phyloP scores from a whole-genome alignment of 2,329 filamentous ascomycete genomes.

The Colletotrichum musicola region DNA sequence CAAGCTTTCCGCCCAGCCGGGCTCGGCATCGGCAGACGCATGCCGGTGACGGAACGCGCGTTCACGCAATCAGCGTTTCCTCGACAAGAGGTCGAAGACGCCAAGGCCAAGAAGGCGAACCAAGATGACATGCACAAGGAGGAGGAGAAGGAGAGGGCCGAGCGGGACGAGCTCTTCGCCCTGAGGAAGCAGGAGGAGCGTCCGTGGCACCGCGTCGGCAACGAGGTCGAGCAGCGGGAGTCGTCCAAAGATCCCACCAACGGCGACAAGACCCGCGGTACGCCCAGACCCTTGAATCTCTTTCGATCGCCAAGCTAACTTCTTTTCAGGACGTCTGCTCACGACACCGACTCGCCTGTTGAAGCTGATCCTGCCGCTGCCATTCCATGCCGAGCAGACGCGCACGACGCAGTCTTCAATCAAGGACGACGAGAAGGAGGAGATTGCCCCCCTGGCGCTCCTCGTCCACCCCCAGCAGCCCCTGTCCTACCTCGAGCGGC shows the following conservation, averaged over 20 bases:
- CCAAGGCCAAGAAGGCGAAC: constrained; percentile 47
- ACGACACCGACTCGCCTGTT: constrained; percentile 85
- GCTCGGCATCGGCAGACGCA: constrained; percentile 26
- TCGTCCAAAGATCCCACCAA: constrained; percentile 44
- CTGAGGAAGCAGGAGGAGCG: constrained; percentile 70
- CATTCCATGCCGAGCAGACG: constrained; percentile 46
- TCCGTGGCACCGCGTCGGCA: constrained; percentile 76
- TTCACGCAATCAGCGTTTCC: constrained; percentile 16
- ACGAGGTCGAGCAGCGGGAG: constrained; percentile 56
- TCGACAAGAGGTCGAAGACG: constrained; percentile 31
- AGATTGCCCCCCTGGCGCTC: constrained; percentile 85
- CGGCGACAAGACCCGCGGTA: constrained; percentile 50
- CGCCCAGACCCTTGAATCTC: background rate
- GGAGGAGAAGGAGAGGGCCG: constrained; percentile 49
- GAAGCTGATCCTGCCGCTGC: constrained; percentile 83
- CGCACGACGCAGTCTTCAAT: constrained; percentile 9
- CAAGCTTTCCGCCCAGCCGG: constrained; percentile 38
- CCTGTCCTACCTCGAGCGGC: constrained; percentile 86
- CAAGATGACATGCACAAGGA: constrained; percentile 28
- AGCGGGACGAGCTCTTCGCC: constrained; percentile 54
- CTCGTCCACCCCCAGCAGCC: constrained; percentile 92
- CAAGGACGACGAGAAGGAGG: constrained; percentile 50
- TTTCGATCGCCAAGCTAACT: background rate
- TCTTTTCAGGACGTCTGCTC: constrained; percentile 73
- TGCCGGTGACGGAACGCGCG: background rate